A percentile compares a stretch with the other conserved stretches of the same genome.
Evolutionary conservation across 2,329 filamentous ascomycete species (phyloP).

Genomic region (Phyllachora maydis): DNA sequence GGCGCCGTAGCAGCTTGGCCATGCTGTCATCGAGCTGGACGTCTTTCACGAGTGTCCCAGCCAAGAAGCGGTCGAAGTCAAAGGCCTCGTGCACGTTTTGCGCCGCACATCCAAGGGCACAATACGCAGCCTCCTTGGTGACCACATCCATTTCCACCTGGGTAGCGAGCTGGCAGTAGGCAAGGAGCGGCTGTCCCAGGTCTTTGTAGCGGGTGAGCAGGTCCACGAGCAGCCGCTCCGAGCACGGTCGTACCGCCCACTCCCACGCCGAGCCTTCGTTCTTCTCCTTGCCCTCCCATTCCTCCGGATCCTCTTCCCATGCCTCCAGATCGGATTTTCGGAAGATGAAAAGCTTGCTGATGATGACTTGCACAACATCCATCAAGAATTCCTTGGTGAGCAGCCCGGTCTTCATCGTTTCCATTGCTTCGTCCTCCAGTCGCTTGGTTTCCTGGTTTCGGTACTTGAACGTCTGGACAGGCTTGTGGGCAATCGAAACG

Average conservation of each 20-base stretch:
- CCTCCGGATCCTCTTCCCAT: slow-evolving; percentile 88
- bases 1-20: slow-evolving; percentile 68
- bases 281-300: slow-evolving; percentile 85
- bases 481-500: slow-evolving; percentile 67
- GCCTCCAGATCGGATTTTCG: slow-evolving; percentile 66
- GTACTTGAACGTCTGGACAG: slow-evolving; percentile 67
- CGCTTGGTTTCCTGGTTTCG: slow-evolving; percentile 52
- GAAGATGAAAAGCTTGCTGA: slow-evolving; percentile 78
- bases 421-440: slow-evolving; percentile 50
- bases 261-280: slow-evolving; percentile 73
- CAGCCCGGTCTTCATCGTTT: slow-evolving; percentile 50
- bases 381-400: slow-evolving; percentile 59
- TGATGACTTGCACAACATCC: slow-evolving; percentile 65
- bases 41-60: slow-evolving; percentile 56
- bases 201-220: slow-evolving; percentile 77
- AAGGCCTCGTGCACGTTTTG: slow-evolving; percentile 53
- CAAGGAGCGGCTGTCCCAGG: slow-evolving; percentile 57
- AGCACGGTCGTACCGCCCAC: slow-evolving; percentile 78
- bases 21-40: slow-evolving; percentile 40
- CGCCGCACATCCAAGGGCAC: slow-evolving; percentile 72
- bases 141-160: slow-evolving; percentile 46
- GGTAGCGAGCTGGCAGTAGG: slow-evolving; percentile 64
- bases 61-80: slow-evolving; percentile 68
- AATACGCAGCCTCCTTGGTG: slow-evolving; percentile 87
- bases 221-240: slow-evolving; percentile 85